Evolutionary conservation across 768 basidiomycete species (phyloP), one percentile per base, ranked within the genome.

Genomic region (Mycena leptocephala): DNA sequence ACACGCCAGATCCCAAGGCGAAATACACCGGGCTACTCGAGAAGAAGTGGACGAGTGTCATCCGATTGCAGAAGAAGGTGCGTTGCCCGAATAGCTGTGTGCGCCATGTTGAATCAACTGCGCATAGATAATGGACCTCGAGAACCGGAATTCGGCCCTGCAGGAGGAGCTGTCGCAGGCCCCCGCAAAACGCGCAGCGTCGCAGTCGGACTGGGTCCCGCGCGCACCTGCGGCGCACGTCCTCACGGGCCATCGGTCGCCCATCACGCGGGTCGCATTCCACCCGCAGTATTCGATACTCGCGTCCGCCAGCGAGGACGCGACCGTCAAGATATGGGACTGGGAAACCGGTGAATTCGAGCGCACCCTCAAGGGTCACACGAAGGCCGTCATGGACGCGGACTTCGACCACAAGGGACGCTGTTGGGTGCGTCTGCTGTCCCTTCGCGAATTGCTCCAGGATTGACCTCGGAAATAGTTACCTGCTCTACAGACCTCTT

Each of bases 21-120:
- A 95, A 95, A 83, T 94, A 93, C 80, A 93, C 93, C 2, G 97
- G 97, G 1, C 86, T 99, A 71, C 86, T 99, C 75, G 97, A 96
- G 88, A 98, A 98, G 93, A 99, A 99, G 85, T 99, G 97, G 97
- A 98, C 96, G 62, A 96, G 95, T 81, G 96, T 98, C 39, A 97
- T 99, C 73, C 91, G 97, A 78, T 85, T 99, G 83, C 97, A 99
- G 88, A 78, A 78, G 77, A 78, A 78, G 74, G 77, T 73, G 56
- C 71, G 70, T 66, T 35, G 43, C 46, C n/a, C 41, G n/a, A 43
- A n/a, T 35, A 53, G 46, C 63, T 59, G 35, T 16, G 43, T 32
- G 24, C 9, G 43, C 13, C 59, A 63, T 76, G 74, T 78, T 56
- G 56, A 76, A 73, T 43, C 46, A 80, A 76, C 35, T 39, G 22